Percentiles rank a stretch among this genome's conserved stretches.
Conservation (phyloP, 208 protist species). For the Crithidia bombi region DNA sequence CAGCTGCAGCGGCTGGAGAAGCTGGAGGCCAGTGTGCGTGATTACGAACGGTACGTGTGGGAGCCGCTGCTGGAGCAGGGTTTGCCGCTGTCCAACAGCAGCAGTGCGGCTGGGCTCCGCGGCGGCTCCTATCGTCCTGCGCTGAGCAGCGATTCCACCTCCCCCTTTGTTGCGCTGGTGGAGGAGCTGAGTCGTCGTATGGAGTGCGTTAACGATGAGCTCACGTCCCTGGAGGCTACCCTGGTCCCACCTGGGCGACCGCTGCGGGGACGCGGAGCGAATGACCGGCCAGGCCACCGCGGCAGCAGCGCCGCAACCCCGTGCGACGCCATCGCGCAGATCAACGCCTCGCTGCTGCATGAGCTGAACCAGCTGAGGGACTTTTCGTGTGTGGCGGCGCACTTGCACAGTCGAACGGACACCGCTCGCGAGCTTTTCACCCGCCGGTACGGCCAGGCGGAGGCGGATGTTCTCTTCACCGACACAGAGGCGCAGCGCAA, state of each 20-base stretch:
- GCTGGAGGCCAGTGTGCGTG: constrained; percentile 55
- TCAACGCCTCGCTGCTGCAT: constrained; percentile 72
- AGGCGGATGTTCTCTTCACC: constrained; percentile 71
- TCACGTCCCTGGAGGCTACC: constrained; percentile 58
- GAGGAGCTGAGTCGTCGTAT: constrained; percentile 46
- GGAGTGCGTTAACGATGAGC: constrained; percentile 43
- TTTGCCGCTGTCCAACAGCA: constrained; percentile 9
- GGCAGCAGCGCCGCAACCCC: constrained; percentile 21
- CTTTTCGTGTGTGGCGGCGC: constrained; percentile 55
- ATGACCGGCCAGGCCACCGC: constrained; percentile 15
- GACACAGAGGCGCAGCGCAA: constrained; percentile 41
- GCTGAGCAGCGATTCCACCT: constrained; percentile 18
- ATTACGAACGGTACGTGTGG: constrained; percentile 71
- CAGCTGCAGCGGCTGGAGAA: constrained; percentile 54
- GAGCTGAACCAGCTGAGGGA: constrained; percentile 65
- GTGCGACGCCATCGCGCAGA: constrained; percentile 50
- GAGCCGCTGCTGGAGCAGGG: constrained; percentile 65
- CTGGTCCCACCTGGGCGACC: constrained; percentile 37
- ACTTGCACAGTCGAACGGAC: constrained; percentile 60
- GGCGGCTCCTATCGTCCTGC: constrained; percentile 31
- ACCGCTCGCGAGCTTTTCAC: constrained; percentile 63
- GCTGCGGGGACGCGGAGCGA: constrained; percentile 10
- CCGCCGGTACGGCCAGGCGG: constrained; percentile 65
- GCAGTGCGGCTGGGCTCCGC: constrained; percentile 6
- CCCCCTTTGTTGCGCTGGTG: constrained; percentile 43